phyloP scores from a whole-genome alignment of 345 rosid species.

The Lagerstroemia speciosa region DNA sequence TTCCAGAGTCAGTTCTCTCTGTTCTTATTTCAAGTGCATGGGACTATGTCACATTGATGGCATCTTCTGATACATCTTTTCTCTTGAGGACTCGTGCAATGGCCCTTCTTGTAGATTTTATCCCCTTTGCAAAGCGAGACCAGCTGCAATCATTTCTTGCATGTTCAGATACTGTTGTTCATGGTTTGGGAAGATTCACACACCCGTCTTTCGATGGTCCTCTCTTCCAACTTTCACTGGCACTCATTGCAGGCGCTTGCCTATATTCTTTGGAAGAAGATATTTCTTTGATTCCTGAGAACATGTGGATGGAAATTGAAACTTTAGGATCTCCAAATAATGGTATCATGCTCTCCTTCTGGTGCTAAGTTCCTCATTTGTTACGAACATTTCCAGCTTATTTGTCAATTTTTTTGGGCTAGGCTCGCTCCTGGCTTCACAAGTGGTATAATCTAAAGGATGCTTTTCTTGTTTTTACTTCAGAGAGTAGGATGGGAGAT shows the following conservation, averaged over 20 bases:
- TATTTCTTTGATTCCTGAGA: conserved; percentile 54
- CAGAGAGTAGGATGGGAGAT: conserved; percentile 39
- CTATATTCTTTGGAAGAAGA: conserved; percentile 59
- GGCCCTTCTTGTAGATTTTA: conserved; percentile 53
- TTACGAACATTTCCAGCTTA: not conserved
- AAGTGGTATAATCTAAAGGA: not conserved
- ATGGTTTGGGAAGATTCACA: conserved; percentile 41
- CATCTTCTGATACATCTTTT: conserved; percentile 54
- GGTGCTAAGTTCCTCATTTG: not conserved
- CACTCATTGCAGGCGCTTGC: conserved; percentile 64
- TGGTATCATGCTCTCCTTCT: conserved; percentile 26
- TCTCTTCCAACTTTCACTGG: conserved; percentile 50
- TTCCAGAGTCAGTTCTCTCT: conserved; percentile 37
- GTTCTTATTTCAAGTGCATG: conserved; percentile 58
- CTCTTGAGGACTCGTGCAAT: conserved; percentile 47
- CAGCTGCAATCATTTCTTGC: conserved; percentile 59
- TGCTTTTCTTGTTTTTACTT: conserved; percentile 8
- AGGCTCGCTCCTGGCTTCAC: not conserved
- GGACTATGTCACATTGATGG: conserved; percentile 56
- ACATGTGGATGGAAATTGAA: conserved; percentile 58
- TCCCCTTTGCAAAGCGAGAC: conserved; percentile 45
- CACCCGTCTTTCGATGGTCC: conserved; percentile 54
- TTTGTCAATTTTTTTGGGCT: not conserved
- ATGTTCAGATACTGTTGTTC: conserved; percentile 50
- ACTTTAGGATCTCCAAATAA: conserved; percentile 35